A percentile compares a stretch with the other conserved stretches of the same genome.
These are phyloP conservation scores for Malus hybrid DNA, from an alignment of 331 rosid genomes.

Conservation along the genomic window DNA sequence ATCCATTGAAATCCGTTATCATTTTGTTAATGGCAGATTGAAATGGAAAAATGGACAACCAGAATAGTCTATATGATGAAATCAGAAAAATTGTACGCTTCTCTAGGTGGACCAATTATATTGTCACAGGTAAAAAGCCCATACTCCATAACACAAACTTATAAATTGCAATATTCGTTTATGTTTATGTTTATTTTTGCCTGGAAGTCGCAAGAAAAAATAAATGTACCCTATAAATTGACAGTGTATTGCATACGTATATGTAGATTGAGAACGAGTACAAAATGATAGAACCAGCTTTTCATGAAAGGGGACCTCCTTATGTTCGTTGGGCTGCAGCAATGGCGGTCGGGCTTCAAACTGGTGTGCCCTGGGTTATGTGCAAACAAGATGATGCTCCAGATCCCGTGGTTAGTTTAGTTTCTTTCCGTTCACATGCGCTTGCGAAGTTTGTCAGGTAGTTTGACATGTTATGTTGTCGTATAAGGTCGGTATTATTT, in stretches of 20 bases:
- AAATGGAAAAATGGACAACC: slow-evolving; percentile 60
- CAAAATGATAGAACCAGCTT: slow-evolving; percentile 39
- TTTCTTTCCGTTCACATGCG: background rate
- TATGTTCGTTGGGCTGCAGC: slow-evolving; percentile 84
- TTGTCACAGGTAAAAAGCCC: slow-evolving; percentile 56
- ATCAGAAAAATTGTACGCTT: slow-evolving; percentile 50
- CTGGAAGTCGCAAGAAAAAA: background rate
- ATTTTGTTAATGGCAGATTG: slow-evolving; percentile 40
- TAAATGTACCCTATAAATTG: background rate
- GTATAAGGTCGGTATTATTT: background rate
- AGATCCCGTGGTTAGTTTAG: slow-evolving; percentile 60
- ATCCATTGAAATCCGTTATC: background rate
- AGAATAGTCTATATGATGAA: slow-evolving; percentile 60
- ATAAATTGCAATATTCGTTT: no score
- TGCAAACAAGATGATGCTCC: slow-evolving; percentile 93
- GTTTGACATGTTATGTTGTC: background rate
- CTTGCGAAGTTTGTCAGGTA: background rate
- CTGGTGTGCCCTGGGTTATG: slow-evolving; percentile 94
- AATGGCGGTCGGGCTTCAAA: slow-evolving; percentile 71
- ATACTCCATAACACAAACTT: background rate
- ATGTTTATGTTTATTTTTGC: no score
- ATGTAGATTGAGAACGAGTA: slow-evolving; percentile 89
- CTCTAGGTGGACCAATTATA: slow-evolving; percentile 82
- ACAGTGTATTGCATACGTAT: background rate
- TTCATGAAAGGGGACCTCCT: slow-evolving; percentile 44